These are phyloP conservation scores for Xylaria hypoxylon DNA, from an alignment of 2,329 filamentous ascomycete genomes.

Conservation along the genomic window DNA sequence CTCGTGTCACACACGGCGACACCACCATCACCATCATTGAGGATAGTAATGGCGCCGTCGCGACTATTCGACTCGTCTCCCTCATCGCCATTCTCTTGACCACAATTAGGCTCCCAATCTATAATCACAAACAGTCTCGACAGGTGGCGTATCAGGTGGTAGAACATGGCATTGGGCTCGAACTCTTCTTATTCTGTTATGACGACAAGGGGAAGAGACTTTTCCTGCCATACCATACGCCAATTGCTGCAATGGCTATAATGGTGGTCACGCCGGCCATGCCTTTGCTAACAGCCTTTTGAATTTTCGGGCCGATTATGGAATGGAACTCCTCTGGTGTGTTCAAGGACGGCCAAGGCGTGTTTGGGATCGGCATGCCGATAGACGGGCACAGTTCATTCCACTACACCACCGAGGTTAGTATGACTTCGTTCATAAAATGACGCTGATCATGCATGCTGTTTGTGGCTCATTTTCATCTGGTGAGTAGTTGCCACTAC, in stretches of 20 bases:
- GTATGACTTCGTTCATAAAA: not conserved
- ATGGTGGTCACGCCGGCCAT: constrained; percentile 40
- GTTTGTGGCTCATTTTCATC: not conserved
- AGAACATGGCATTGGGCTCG: not conserved
- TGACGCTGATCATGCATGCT: too few relatives aligned
- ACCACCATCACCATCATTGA: too few relatives aligned
- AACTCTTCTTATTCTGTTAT: not conserved
- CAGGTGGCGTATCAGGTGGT: not conserved
- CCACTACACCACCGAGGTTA: constrained; percentile 35
- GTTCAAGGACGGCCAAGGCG: constrained; percentile 44
- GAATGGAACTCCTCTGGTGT: constrained; percentile 44
- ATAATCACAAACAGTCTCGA: not conserved
- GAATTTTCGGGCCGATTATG: constrained; percentile 40
- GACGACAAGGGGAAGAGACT: constrained; percentile 30
- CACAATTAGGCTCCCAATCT: not conserved
- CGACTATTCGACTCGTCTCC: too few relatives aligned
- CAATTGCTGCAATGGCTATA: constrained; percentile 38
- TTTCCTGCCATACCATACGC: constrained; percentile 41
- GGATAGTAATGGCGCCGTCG: too few relatives aligned
- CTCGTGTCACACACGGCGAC: too few relatives aligned
- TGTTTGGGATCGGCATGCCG: constrained; percentile 43
- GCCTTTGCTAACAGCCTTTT: constrained; percentile 48
- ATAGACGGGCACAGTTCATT: constrained; percentile 46
- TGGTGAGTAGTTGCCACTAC: not conserved
- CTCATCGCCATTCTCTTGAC: too few relatives aligned